These are phyloP conservation scores for Scenedesmus sp. DNA, from an alignment of 163 green algal species.

Conservation along the genomic window DNA sequence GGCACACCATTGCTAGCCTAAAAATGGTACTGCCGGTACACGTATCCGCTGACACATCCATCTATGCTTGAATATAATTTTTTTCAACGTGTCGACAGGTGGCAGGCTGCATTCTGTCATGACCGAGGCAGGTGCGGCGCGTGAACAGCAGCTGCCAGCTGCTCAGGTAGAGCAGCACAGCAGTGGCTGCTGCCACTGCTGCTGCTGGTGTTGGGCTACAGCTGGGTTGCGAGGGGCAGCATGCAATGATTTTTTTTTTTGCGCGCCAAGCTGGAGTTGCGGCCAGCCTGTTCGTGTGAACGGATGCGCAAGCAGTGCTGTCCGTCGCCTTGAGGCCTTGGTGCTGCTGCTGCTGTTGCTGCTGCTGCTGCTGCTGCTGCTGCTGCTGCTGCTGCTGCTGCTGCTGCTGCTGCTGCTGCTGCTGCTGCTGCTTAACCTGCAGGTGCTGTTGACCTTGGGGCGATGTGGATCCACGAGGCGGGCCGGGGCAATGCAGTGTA, in stretches of 20 bases:
- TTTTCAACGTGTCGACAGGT: no score
- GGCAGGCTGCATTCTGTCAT: not conserved
- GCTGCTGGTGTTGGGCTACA: not conserved
- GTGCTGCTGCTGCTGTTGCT: no score
- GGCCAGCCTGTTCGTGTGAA: no score
- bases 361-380: not conserved
- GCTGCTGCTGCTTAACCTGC: no score
- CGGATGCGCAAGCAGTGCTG: no score
- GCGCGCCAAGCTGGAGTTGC: no score
- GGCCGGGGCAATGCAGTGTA: slow-evolving; percentile 60
- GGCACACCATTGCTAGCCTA: not conserved
- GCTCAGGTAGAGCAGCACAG: not conserved
- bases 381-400: not conserved
- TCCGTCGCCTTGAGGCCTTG: no score
- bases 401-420: not conserved
- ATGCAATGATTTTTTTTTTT: no score
- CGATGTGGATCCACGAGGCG: slow-evolving; percentile 67
- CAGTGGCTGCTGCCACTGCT: not conserved
- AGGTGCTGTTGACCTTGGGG: slow-evolving; percentile 58
- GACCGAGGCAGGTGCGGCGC: not conserved
- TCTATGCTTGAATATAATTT: no score
- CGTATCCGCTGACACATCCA: no score
- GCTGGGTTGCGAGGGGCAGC: no score
- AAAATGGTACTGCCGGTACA: no score
- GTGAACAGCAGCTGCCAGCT: not conserved